A percentile compares a stretch with the other conserved stretches of the same genome.
phyloP scores from a whole-genome alignment of 1,139 yeast species.

The Suhomyces wounanorum region DNA sequence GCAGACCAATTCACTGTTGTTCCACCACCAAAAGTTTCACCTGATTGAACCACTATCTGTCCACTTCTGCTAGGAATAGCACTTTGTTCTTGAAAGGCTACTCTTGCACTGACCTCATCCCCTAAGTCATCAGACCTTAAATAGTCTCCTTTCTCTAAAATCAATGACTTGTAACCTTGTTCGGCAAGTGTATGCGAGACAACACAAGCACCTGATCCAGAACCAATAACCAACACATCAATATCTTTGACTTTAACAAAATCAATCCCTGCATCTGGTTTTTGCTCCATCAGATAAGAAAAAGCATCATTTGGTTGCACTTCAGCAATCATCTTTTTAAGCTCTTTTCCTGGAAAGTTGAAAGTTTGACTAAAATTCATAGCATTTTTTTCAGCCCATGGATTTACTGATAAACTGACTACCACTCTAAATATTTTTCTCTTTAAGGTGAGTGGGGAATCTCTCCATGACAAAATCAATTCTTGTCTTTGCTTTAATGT shows the following conservation, averaged over 20 bases:
- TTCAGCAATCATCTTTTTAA: slow-evolving; percentile 32
- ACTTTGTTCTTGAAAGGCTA: slow-evolving; percentile 47
- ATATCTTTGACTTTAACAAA: slow-evolving; percentile 40
- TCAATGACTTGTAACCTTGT: slow-evolving; percentile 48
- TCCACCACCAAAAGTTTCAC: slow-evolving; percentile 65
- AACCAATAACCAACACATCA: slow-evolving; percentile 55
- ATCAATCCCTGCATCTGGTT: slow-evolving; percentile 32
- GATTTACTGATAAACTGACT: slow-evolving; percentile 23
- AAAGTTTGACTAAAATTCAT: slow-evolving; percentile 7
- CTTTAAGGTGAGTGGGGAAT: slow-evolving; percentile 34
- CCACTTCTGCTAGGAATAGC: slow-evolving; percentile 36
- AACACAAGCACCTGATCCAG: slow-evolving; percentile 63
- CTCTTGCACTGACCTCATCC: slow-evolving; percentile 44
- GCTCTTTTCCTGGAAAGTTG: slow-evolving; percentile 38
- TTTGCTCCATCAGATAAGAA: slow-evolving; percentile 33
- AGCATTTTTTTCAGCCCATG: neutral
- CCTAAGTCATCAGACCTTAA: slow-evolving; percentile 36
- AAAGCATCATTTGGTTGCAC: slow-evolving; percentile 27
- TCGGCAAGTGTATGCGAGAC: slow-evolving; percentile 52
- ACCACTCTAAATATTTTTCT: slow-evolving; percentile 34
- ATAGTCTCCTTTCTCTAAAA: slow-evolving; percentile 56
- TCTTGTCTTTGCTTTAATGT: slow-evolving; percentile 29
- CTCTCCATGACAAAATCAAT: slow-evolving; percentile 40
- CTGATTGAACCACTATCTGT: slow-evolving; percentile 48
- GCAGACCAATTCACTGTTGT: slow-evolving; percentile 66